Conservation (phyloP, 495 filamentous ascomycete species). For the Wilcoxina mikolae region DNA sequence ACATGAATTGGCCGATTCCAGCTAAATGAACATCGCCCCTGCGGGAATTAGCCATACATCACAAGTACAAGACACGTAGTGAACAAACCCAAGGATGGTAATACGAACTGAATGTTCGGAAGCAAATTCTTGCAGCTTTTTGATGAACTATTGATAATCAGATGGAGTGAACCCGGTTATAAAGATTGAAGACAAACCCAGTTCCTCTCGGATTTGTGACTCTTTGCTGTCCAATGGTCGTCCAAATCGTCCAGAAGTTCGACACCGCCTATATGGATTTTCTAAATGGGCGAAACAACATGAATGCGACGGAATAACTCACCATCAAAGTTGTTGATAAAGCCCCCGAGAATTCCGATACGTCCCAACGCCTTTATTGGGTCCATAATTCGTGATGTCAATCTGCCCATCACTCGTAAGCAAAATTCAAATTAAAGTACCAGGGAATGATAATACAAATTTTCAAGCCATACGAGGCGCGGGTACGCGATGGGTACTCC, state of each 20-base stretch:
- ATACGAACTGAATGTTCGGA: constrained; percentile 82
- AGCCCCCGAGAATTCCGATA: constrained; percentile 59
- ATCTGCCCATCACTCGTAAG: constrained; percentile 34
- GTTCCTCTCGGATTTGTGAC: constrained; percentile 76
- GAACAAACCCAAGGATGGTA: constrained; percentile 58
- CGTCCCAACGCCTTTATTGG: constrained; percentile 79
- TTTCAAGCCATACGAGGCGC: constrained; percentile 63
- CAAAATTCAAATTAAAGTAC: not conserved
- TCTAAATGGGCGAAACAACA: not conserved
- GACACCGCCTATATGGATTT: constrained; percentile 40
- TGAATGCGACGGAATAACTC: not conserved
- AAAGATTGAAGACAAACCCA: constrained; percentile 32
- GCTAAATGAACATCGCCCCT: constrained; percentile 88
- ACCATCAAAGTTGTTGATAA: constrained; percentile 81
- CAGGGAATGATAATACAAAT: constrained; percentile 33
- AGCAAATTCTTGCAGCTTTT: constrained; percentile 79
- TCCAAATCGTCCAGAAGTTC: constrained; percentile 86
- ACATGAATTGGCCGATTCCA: constrained; percentile 87
- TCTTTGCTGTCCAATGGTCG: constrained; percentile 94
- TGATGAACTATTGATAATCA: constrained; percentile 42
- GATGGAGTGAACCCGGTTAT: not conserved
- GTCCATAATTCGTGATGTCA: constrained; percentile 72
- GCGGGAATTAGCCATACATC: too few species aligned
- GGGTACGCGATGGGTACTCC: constrained; percentile 89
- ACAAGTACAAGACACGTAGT: not conserved